Evolutionary conservation across 768 basidiomycete species (phyloP).

Genomic region (Imleria badia): DNA sequence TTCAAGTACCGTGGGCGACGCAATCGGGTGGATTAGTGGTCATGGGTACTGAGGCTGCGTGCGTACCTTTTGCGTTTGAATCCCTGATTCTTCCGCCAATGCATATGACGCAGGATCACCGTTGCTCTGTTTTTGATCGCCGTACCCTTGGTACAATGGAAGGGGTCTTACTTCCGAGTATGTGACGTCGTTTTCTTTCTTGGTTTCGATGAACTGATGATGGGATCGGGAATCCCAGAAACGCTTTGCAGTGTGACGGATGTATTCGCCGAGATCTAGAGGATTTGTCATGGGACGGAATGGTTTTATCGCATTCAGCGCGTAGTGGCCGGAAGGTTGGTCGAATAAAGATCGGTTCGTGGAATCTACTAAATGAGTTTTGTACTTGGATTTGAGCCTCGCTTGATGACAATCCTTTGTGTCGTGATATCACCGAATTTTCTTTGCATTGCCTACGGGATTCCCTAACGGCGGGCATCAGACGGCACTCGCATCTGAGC

Average conservation of each 20-base stretch:
- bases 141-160: slow-evolving; percentile 37
- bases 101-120: slow-evolving; percentile 24
- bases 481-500: too few species aligned
- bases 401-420: neutral
- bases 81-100: neutral
- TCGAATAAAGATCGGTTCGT: neutral
- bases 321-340: neutral
- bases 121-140: slow-evolving; percentile 36
- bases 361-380: neutral
- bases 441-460: too few species aligned
- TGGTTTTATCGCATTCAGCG: neutral
- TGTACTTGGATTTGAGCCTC: neutral
- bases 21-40: slow-evolving; percentile 35
- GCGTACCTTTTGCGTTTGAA: slow-evolving; percentile 6
- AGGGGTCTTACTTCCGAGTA: slow-evolving; percentile 36
- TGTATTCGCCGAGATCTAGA: too few species aligned
- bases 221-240: slow-evolving; percentile 6
- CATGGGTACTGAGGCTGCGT: slow-evolving; percentile 41
- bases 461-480: too few species aligned
- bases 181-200: slow-evolving; percentile 7
- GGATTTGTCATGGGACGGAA: too few species aligned
- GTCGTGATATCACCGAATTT: neutral
- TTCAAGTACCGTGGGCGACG: slow-evolving; percentile 41
- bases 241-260: slow-evolving; percentile 19
- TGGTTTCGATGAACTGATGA: neutral